Evolutionary conservation across 495 filamentous ascomycete species (phyloP), one percentile per base, ranked within the genome.

Genomic region (Hyphodiscus hymeniophilus): DNA sequence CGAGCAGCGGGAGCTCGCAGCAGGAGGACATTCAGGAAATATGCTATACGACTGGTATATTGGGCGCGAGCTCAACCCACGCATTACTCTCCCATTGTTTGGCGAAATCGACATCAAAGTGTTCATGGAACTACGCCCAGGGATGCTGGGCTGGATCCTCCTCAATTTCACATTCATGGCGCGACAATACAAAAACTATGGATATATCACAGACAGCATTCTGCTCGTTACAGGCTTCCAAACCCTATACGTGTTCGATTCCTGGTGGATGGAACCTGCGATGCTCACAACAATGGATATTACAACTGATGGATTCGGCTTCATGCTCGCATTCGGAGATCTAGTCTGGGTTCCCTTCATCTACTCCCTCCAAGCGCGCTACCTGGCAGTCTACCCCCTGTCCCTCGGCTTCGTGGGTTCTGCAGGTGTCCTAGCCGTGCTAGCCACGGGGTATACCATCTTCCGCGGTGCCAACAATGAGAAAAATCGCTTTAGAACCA

Each of bases 271-370:
- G 80, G 92, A 98, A 62, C 76, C 88, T 0, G 84, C 91, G 1
- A 82, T 98, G 51, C 72, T 98, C 56, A 97, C 94, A 2, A 96
- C 89, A 8, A 96, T 98, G 66, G 94, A 98, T 64, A 84, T 97
- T 60, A 94, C 82, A 47, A 86, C 81, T 58, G 92, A 98, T 58
- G 94, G 92, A 12, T 96, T 97, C 57, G 94, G 92, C 38, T 88
- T 85, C 64, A 98, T 98, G 92, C 69, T 98, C n/a, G 72, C 85
- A 2, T 97, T 96, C 54, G 92, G 91, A 28, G 92, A 97, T 58
- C 72, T 96, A 3, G 86, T 82, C 56, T 97, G 92, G 94, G 73
- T 96, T 8, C 92, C 92, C 2, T 90, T 96, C 69, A 70, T 84
- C 45, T 97, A 95, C 74, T 83, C 77, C 32, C 69, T 88, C 42